Base-by-base conservation (phyloP, 305 asterid species). In the Ilex paraguariensis region DNA sequence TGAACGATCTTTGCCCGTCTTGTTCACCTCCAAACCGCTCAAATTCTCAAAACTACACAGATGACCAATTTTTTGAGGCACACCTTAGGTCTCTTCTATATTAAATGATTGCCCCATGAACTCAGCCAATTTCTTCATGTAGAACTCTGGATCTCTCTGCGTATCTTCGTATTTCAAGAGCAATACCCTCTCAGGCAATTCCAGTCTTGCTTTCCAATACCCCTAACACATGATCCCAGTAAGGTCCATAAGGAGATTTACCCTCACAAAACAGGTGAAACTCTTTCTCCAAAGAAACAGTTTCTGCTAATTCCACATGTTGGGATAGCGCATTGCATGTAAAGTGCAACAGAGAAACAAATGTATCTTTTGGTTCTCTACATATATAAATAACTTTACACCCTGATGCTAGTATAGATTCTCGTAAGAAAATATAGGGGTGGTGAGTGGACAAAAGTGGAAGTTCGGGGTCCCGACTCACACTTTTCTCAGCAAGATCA, bases 1-100 rank as follows among this genome's bases (percentile, higher is more conserved):
- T 63, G 7, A 30, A 3, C 33, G 28, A 36, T 3, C 4, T 7
- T 1, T 32, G 0, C 67, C 59, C 14, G 40, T 63, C 53, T 63
- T 56, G 8, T 63, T 63, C 58, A 53, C 67, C n/a, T 36, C 67
- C 52, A 63, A 63, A 44, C 21, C 52, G 7, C 67, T 63, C 54
- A 63, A 21, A 40, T 54, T 63, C 36, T 63, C 60, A 21, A 63
- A 63, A 56, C 67, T 54, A 52, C 67, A 63, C 32, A 63, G 53
- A 30, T 46, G 51, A 11, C n/a, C 48, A 40, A 54, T 63, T 44
- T 40, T 15, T 44, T 54, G 36, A 9, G 16, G 50, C 12, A 63
- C 40, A 7, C 36, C 60, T 15, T 17, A 15, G 32, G 31, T 54
- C 50, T 63, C 67, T 39, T 63, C 60, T 2, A 15, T 16, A 12